Conservation (phyloP, 1,139 yeast species). For the Hyphopichia buzzinii region DNA sequence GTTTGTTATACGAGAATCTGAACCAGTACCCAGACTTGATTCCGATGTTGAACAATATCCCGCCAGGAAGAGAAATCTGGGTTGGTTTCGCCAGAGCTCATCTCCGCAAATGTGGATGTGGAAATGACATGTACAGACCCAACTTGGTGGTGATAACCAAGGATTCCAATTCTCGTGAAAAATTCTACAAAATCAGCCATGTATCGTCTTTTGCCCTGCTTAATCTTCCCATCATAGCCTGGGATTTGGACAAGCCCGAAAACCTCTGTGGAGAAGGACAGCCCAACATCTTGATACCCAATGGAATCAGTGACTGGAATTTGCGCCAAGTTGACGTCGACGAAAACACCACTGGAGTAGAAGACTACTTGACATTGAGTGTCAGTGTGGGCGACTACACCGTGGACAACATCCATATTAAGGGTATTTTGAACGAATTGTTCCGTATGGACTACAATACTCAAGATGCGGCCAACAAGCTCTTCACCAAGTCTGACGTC, state of each 20-base stretch:
- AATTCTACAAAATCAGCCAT: constrained; percentile 14
- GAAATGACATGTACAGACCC: constrained; percentile 23
- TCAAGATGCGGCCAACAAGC: background rate
- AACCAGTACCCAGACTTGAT: constrained; percentile 2
- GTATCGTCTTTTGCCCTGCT: constrained; percentile 21
- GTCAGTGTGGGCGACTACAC: constrained; percentile 28
- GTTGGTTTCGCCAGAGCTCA: constrained; percentile 29
- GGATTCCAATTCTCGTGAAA: constrained; percentile 14
- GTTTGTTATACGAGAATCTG: constrained; percentile 7
- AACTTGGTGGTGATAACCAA: constrained; percentile 21
- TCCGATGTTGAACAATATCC: constrained; percentile 8
- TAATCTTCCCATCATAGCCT: constrained; percentile 14
- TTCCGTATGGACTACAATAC: background rate
- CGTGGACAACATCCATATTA: constrained; percentile 17
- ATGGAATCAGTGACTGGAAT: constrained; percentile 24
- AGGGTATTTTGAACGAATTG: constrained; percentile 17
- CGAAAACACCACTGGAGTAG: constrained; percentile 14
- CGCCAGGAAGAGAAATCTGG: constrained; percentile 23
- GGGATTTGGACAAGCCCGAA: constrained; percentile 12
- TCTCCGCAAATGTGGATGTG: constrained; percentile 25
- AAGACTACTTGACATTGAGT: constrained; percentile 31
- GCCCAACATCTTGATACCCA: constrained; percentile 24
- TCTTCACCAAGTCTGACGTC: constrained; percentile 10
- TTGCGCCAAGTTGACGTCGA: constrained; percentile 8
- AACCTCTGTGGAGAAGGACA: constrained; percentile 12